A percentile compares a stretch with the other conserved stretches of the same genome.
Evolutionary conservation across 345 rosid genomes (phyloP).

Genomic region (Brassica rapa): DNA sequence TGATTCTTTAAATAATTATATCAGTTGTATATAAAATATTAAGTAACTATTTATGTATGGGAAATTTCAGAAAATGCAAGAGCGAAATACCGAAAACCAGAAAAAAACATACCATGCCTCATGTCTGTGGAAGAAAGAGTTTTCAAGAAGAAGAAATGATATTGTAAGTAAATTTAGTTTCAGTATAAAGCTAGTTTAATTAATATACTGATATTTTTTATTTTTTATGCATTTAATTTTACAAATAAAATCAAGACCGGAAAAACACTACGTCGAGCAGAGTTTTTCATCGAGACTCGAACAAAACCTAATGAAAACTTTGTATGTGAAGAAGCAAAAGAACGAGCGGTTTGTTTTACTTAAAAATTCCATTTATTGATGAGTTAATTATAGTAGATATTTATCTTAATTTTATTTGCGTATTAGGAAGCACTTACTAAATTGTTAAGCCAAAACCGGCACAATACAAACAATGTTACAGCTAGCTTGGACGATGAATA

Average conservation of each 20-base stretch:
- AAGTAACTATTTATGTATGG: too few species aligned
- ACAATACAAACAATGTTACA: neutral
- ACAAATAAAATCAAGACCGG: neutral
- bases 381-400: neutral
- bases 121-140: neutral
- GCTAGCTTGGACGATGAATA: conserved; percentile 18
- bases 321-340: neutral
- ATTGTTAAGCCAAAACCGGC: neutral
- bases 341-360: neutral
- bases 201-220: neutral
- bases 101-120: neutral
- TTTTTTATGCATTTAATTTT: neutral
- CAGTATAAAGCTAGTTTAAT: neutral
- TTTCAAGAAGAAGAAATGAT: neutral
- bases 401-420: too few species aligned
- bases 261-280: neutral
- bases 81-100: neutral
- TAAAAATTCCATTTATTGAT: neutral
- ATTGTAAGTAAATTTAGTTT: neutral
- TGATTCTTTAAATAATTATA: too few species aligned
- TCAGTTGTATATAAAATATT: neutral
- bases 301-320: neutral
- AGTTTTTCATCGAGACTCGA: neutral
- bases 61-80: neutral
- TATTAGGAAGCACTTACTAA: neutral